Base-by-base conservation (phyloP, 2,329 filamentous ascomycete species). In the Bipolaris gigantea region DNA sequence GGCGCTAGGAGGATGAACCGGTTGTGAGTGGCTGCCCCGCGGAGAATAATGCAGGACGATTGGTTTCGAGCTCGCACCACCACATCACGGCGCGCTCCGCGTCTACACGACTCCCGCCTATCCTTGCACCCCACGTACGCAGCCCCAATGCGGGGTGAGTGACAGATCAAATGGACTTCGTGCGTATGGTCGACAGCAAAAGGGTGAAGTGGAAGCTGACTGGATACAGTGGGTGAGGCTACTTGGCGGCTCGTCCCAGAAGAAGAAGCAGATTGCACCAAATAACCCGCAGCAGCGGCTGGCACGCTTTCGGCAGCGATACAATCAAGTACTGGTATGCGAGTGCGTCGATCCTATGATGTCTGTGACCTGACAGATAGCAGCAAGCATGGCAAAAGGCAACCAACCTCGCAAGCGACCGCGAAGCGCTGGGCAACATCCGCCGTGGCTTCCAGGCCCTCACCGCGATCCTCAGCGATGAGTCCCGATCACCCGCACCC, bases 401-500 rank as follows among this genome's bases (percentile, higher is more conserved):
- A 33, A 78, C 80, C 47, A 75, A 80, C 44, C 74, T 81, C 15
- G 72, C 78, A 49, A 76, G 73, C 59, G 83, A 86, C 60, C 76
- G 78, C 42, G 76, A 80, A 40, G 78, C 82, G 21, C 71, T 81
- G 41, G 75, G 73, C 15, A 73, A 71, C 70, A 81, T 85, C 53
- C 78, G 81, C 51, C 75, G 74, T 55, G 80, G 77, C 57, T 79
- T 87, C 57, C 79, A 83, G 56, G 80, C 81, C 44, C 73, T 88
- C 23, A 83, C 82, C 55, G 77, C 79, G 62, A 87, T 96, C 66
- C 86, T 97, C 60, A 88, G 85, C 76, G 92, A 97, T 77, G 93
- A 97, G 77, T 90, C 89, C 56, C 89, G 92, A 62, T 87, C 91
- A 39, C 91, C 92, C 5, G 83, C 92, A 23, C 93, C 93, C 6